phyloP scores from a whole-genome alignment of 139 green algal genomes.

The Chlorella sp. region DNA sequence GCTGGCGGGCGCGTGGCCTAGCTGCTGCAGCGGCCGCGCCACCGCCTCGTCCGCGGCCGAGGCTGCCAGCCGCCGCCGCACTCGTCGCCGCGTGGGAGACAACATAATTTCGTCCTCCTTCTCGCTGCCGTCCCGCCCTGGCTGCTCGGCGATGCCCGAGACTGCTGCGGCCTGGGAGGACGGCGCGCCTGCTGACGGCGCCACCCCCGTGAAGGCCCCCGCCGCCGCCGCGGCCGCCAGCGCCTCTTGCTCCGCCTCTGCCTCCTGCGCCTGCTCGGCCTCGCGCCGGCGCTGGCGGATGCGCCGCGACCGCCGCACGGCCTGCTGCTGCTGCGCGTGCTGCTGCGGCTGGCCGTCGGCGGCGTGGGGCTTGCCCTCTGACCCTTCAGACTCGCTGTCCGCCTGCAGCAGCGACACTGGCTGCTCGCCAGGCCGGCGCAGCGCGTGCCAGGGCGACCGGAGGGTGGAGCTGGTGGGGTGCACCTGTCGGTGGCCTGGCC shows the following conservation, averaged over 20 bases:
- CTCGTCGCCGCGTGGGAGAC: neutral
- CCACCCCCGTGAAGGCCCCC: neutral
- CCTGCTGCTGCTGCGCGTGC: neutral
- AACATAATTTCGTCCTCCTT: too few relatives aligned
- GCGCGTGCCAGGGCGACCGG: constrained; percentile 4
- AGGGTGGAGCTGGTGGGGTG: constrained; percentile 28
- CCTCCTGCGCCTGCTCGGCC: neutral
- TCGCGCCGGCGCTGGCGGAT: constrained; percentile 21
- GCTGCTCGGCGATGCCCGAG: neutral
- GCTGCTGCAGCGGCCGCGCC: neutral
- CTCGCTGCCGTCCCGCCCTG: neutral
- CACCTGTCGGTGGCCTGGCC: constrained; percentile 16
- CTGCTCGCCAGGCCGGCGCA: neutral
- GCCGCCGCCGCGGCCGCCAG: neutral
- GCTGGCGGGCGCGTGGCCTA: too few relatives aligned
- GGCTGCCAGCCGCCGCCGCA: neutral
- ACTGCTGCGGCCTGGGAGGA: neutral
- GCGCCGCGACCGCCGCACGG: constrained; percentile 13
- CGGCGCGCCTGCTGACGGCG: neutral
- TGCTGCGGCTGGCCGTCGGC: too few relatives aligned
- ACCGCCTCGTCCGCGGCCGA: neutral
- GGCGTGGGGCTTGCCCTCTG: neutral
- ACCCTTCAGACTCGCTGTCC: neutral
- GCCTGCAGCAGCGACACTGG: neutral
- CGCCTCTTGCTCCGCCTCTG: neutral